These are phyloP conservation scores for Globisporangium heterothallicum DNA, from an alignment of 352 stramenopile genomes.

Conservation along the genomic window DNA sequence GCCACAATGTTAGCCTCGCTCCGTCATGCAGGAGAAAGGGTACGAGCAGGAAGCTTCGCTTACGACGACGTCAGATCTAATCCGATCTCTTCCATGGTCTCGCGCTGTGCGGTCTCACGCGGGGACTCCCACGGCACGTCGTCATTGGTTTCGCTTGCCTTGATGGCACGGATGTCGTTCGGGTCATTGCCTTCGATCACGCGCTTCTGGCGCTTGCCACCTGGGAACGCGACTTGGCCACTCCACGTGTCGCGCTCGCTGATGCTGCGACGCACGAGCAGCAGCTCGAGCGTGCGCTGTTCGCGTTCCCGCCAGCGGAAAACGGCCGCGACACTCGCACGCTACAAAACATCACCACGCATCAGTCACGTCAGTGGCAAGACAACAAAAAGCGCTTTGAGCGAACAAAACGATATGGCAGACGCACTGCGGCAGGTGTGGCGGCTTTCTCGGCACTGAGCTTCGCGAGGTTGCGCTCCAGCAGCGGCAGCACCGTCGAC, in stretches of 20 bases:
- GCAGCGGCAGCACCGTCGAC: slow-evolving; percentile 40
- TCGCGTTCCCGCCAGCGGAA: slow-evolving; percentile 76
- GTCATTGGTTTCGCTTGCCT: slow-evolving; percentile 22
- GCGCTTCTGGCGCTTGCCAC: slow-evolving; percentile 54
- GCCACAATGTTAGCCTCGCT: background rate
- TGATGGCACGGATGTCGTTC: slow-evolving; percentile 15
- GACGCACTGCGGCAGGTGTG: slow-evolving; percentile 29
- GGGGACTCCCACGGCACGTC: slow-evolving; percentile 60
- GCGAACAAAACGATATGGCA: background rate
- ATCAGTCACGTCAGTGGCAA: background rate
- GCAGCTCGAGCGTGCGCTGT: slow-evolving; percentile 55
- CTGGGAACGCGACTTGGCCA: slow-evolving; percentile 76
- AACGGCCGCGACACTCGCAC: slow-evolving; percentile 69
- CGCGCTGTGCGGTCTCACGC: slow-evolving; percentile 61
- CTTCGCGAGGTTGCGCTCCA: slow-evolving; percentile 49
- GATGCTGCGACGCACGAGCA: slow-evolving; percentile 70
- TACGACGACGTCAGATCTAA: slow-evolving; percentile 56
- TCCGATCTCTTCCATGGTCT: slow-evolving; percentile 81
- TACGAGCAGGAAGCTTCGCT: background rate
- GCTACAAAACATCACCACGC: slow-evolving; percentile 24
- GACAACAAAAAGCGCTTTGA: background rate
- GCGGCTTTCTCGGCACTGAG: slow-evolving; percentile 23
- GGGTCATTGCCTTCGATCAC: slow-evolving; percentile 4
- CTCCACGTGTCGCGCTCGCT: slow-evolving; percentile 81
- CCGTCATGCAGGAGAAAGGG: slow-evolving; percentile 8